Evolutionary conservation across 2,329 filamentous ascomycete genomes (phyloP), one percentile per base, ranked within the genome.

Genomic region (Zarea fungicola): DNA sequence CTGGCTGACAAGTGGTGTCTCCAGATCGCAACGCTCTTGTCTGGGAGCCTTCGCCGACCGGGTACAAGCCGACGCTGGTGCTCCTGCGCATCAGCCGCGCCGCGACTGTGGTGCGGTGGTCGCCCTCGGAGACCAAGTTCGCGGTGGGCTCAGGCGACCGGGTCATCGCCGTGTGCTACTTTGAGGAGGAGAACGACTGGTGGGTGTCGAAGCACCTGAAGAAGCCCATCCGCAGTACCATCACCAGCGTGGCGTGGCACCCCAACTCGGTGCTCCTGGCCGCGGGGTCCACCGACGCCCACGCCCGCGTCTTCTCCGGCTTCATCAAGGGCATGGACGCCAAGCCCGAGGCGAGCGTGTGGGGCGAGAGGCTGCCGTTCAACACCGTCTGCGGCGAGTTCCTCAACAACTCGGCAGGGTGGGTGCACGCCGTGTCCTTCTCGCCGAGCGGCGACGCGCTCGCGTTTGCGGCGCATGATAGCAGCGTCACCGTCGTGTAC

Each of bases 201-300:
- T 99, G 93, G 93, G 92, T 99, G 35, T 96, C 91, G 31, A 99
- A 99, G 78, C 93, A 99, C 71, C 73, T 99, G 64, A 97, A 97
- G 82, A 99, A 97, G 80, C 93, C 93, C 18, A 95, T 99, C 61
- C 87, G 92, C 58, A 96, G 90, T 66, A 99, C 93, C 50, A 92
- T 99, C 61, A 97, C 93, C 49, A 90, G 87, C 14, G 83, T 99
- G 37, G 85, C 86, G 50, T 99, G 93, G 93, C 93, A 99, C 69
- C 93, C 93, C 29, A 99, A 99, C 76, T 95, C 88, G 9, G 93
- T 99, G 14, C 80, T 99, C 26, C 77, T 99, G 21, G 93, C 92
- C 14, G 90, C 93, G 36, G 93, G 93, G 31, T 95, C 89, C n/a
- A 96, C 93, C 29, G 93, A 99, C 68, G 93, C 92, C 31, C 93